phyloP scores from a whole-genome alignment of 2,329 filamentous ascomycete species.

The Arthrobotrys megalospora region DNA sequence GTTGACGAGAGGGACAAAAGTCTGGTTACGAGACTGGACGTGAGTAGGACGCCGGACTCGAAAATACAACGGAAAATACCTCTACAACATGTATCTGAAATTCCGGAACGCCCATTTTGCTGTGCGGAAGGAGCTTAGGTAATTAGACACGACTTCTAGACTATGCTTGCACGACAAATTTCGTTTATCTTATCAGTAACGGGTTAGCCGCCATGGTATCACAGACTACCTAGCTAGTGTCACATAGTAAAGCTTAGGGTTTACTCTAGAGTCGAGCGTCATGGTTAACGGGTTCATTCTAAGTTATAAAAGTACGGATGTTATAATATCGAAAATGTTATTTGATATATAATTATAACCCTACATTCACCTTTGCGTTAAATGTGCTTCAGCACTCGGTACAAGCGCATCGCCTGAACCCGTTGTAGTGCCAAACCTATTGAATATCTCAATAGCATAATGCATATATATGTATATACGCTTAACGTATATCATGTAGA shows the following conservation, averaged over 20 bases:
- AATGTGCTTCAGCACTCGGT: neutral
- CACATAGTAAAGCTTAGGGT: neutral
- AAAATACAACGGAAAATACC: neutral
- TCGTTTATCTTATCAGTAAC: neutral
- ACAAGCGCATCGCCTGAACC: neutral
- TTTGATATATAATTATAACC: neutral
- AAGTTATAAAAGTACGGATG: neutral
- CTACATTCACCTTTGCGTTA: neutral
- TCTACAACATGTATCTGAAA: neutral
- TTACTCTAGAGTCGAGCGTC: neutral
- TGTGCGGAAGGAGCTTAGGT: no score
- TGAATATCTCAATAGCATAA: neutral
- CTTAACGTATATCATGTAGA: neutral
- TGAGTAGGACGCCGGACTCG: conserved; percentile 1
- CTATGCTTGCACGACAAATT: neutral
- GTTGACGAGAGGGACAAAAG: no score
- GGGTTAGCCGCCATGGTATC: neutral
- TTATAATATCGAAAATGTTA: neutral
- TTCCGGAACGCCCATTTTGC: no score
- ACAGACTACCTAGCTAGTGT: neutral
- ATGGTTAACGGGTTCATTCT: neutral
- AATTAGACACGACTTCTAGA: no score
- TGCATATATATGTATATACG: no score
- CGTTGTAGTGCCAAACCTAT: neutral
- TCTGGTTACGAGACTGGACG: no score